Evolutionary conservation across 345 rosid genomes (phyloP), one percentile per base, ranked within the genome.

Genomic region (Pseudoturritis turrita): DNA sequence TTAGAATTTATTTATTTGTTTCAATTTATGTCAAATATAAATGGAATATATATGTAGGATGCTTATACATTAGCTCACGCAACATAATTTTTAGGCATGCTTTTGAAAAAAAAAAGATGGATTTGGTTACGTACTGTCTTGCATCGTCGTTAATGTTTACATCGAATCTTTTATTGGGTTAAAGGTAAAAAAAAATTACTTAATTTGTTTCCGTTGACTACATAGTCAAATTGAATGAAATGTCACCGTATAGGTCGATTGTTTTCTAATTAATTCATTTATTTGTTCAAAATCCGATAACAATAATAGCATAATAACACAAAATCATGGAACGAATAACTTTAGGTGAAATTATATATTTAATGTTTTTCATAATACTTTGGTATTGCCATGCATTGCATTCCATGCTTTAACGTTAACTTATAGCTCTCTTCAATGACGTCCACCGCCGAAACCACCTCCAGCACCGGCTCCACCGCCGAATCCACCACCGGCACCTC

Each of bases 401-500:
- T 50, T 31, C 54, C 73, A 74, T 67, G 54, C 47, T 40, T 66
- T 25, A 7, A 67, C 78, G 68, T 74, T 13, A 54, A 54, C 21
- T 36, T 56, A 5, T 49, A 58, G 15, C 25, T 57, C 78, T 67
- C 73, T 51, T 64, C 41, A 73, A 2, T 19, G 64, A 74, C 1
- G 39, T 59, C 71, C 79, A 43, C 74, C 68, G 5, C 69, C 78
- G 37, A 5, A 56, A 37, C 78, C 78, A 57, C 73, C 77, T 11
- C 72, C 78, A 26, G 40, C 63, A 22, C 72, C 72, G 9, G 46
- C 31, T 62, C 77, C 77, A 25, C 72, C 72, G 8, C 85, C 87
- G 3, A 60, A 70, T 6, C 85, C 82, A 8, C 62, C 74, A 21
- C 85, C 82, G 5, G 7, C 23, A 56, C 77, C 75, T 35, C 68